Percentiles rank a stretch among this genome's conserved stretches.
Conservation (phyloP, 148 eudicot species). For the Diospyros kaki region DNA sequence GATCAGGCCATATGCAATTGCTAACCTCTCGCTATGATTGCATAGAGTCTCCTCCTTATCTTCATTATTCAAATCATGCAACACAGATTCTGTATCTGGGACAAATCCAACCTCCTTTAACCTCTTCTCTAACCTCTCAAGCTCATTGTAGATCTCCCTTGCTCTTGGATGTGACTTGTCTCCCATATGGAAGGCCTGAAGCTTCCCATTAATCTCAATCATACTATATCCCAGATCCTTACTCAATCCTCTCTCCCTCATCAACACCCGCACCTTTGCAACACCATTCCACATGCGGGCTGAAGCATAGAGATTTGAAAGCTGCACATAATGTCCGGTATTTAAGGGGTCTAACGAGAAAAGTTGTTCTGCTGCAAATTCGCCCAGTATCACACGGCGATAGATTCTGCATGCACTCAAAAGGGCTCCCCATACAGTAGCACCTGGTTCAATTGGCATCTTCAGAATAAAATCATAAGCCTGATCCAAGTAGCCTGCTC, state of each 20-base stretch:
- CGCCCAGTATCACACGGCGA: constrained; percentile 53
- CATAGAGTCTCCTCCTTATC: constrained; percentile 43
- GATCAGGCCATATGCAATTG: constrained; percentile 54
- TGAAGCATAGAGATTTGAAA: constrained; percentile 75
- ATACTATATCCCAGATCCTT: constrained; percentile 60
- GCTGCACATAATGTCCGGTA: constrained; percentile 62
- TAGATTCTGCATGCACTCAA: constrained; percentile 62
- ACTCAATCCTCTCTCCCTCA: constrained; percentile 55
- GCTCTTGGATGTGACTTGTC: constrained; percentile 59
- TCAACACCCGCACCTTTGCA: constrained; percentile 37
- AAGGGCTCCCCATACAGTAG: constrained; percentile 70
- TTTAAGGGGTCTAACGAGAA: constrained; percentile 54
- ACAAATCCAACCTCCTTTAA: constrained; percentile 50
- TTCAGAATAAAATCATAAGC: constrained; percentile 53
- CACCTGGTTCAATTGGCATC: constrained; percentile 59
- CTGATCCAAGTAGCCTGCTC: constrained; percentile 48
- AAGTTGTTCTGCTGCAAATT: constrained; percentile 57
- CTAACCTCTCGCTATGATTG: constrained; percentile 51
- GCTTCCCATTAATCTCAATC: constrained; percentile 54
- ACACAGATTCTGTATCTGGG: constrained; percentile 46
- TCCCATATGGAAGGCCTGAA: constrained; percentile 50
- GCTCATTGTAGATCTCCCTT: constrained; percentile 39
- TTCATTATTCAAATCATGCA: constrained; percentile 59
- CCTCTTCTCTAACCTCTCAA: constrained; percentile 37
- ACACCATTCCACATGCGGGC: constrained; percentile 58